These are phyloP conservation scores for Aureobasidium uvarum DNA, from an alignment of 2,329 filamentous ascomycete species.

Conservation along the genomic window DNA sequence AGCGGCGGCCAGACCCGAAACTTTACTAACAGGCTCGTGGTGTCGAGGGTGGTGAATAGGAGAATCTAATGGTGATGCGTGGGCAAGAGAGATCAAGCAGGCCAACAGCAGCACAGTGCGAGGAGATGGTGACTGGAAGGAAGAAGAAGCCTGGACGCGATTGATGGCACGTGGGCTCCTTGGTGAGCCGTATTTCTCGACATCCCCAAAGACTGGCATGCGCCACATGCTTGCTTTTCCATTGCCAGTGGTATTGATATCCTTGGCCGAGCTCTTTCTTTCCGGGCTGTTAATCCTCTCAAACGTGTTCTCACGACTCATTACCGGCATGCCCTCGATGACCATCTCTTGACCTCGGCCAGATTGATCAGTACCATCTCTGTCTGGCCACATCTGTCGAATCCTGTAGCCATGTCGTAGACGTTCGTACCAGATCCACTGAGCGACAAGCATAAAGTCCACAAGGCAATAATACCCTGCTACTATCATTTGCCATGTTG, in stretches of 20 bases:
- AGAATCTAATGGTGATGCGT: constrained; percentile 38
- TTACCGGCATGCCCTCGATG: constrained; percentile 36
- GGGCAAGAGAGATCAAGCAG: constrained; percentile 47
- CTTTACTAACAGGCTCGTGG: constrained; percentile 28
- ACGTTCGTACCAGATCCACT: constrained; percentile 66
- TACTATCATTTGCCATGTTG: constrained; percentile 64
- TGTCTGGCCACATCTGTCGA: constrained; percentile 38
- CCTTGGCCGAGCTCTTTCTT: constrained; percentile 26
- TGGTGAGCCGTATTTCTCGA: constrained; percentile 17
- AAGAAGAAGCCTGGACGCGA: constrained; percentile 38
- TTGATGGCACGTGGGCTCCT: constrained; percentile 32
- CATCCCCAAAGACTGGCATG: constrained; percentile 32
- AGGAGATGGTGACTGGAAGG: constrained; percentile 48
- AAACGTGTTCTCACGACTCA: constrained; percentile 25
- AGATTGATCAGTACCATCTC: constrained; percentile 28
- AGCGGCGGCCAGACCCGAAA: constrained; percentile 43
- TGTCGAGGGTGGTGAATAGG: constrained; percentile 28
- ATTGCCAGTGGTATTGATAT: constrained; percentile 27
- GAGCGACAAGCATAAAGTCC: constrained; percentile 60
- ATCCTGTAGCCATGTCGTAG: constrained; percentile 51
- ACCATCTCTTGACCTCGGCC: constrained; percentile 32
- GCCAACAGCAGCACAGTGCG: constrained; percentile 49
- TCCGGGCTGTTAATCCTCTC: constrained; percentile 7
- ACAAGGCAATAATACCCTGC: constrained; percentile 66
- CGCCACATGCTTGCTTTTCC: constrained; percentile 28